Base-by-base conservation (phyloP, 1,284 basidiomycete species). In the Phlebopus sp. region DNA sequence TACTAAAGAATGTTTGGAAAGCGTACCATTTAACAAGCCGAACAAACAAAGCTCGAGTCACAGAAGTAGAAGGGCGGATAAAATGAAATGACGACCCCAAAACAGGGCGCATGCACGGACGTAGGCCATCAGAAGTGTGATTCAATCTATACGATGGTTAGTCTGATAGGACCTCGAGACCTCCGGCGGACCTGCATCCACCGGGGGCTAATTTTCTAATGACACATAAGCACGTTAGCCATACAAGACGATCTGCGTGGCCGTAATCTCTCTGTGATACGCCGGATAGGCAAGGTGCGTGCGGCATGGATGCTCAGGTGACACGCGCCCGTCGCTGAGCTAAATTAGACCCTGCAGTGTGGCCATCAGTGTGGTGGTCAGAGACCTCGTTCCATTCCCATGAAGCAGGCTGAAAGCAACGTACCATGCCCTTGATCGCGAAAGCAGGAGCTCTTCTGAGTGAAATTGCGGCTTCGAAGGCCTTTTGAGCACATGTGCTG, bases 51-150 rank as follows among this genome's bases (percentile, higher is more conserved):
- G 47, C 49, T 45, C 46, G 45, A 50, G 54, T 61, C 60, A 62
- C 60, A 62, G 63, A 62, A 62, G 60, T 29, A 57, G 52, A 37
- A 49, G 19, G 47, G 45, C 17, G 49, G 32, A 51, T 42, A 48
- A 62, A 64, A 65, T 62, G 50, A 65, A 65, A 53, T 53, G 52
- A 61, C 62, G 59, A 57, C 19, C 53, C 54, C 46, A 58, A 64
- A 63, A 64, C 52, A 51, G 61, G 47, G 57, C 4, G 52, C 51
- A 40, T 51, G 51, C 31, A 44, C 43, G 58, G 63, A 48, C 44
- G 44, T 37, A 46, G 52, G 13, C 45, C 52, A 56, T 51, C 57
- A 50, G 56, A 61, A 61, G 51, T 54, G 62, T 61, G 59, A 60
- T 23, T 44, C 40, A 55, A 45, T 45, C 51, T 41, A 49, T 44